Conservation (phyloP, 108 stramenopile genomes). For the Nitzschia palea region DNA sequence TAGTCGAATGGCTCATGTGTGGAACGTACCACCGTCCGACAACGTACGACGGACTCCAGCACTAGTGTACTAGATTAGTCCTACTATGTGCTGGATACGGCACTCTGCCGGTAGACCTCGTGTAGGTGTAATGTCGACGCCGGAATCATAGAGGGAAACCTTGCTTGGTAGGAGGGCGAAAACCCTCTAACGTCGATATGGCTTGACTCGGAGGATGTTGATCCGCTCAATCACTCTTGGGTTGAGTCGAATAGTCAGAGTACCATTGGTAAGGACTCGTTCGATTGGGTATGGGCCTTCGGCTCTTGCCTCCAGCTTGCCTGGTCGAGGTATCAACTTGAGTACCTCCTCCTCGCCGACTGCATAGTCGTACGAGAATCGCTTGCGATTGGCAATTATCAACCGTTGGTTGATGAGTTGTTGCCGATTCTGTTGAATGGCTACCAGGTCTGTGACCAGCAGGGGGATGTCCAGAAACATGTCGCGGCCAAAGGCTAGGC, state of each 20-base stretch:
- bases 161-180: neutral
- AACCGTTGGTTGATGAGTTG: conserved; percentile 13
- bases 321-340: conserved; percentile 15
- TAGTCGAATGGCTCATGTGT: no score
- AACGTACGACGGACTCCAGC: no score
- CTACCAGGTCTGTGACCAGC: conserved; percentile 15
- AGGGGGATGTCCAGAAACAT: conserved; percentile 39
- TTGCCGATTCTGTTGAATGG: conserved; percentile 11
- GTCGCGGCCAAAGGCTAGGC: conserved; percentile 28
- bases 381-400: conserved; percentile 7
- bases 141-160: no score
- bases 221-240: neutral
- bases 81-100: no score
- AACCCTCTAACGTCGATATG: neutral
- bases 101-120: no score
- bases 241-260: conserved; percentile 27
- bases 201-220: neutral
- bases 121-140: no score
- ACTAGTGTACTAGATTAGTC: no score
- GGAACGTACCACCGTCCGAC: no score
- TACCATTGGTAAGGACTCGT: conserved; percentile 44
- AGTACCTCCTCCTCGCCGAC: conserved; percentile 22
- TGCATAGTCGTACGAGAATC: conserved; percentile 21
- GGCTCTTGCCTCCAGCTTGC: conserved; percentile 27
- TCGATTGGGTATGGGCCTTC: conserved; percentile 39